A percentile compares a stretch with the other conserved stretches of the same genome.
These are phyloP conservation scores for Fistulinella prunicolor DNA, from an alignment of 768 basidiomycete species.

Conservation along the genomic window DNA sequence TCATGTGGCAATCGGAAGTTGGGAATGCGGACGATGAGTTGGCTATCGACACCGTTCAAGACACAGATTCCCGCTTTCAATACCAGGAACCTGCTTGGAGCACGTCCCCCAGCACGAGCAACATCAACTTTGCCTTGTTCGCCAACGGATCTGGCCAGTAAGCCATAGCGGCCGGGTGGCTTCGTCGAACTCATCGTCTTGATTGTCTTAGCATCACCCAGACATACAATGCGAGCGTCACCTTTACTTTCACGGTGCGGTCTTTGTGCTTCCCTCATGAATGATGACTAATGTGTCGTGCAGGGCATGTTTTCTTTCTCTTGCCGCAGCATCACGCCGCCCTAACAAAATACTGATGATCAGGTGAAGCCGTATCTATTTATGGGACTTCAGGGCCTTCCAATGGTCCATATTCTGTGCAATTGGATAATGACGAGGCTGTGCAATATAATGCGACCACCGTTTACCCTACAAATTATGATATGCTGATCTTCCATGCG, in stretches of 20 bases:
- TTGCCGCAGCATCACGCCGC: background rate
- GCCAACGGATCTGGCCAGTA: slow-evolving; percentile 44
- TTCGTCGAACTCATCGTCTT: background rate
- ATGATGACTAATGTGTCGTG: slow-evolving; percentile 4
- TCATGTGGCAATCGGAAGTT: slow-evolving; percentile 31
- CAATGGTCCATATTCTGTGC: slow-evolving; percentile 34
- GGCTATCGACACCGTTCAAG: slow-evolving; percentile 25
- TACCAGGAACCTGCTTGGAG: slow-evolving; percentile 40
- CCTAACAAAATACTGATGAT: slow-evolving; percentile 2
- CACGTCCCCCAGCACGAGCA: slow-evolving; percentile 20
- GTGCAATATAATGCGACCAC: slow-evolving; percentile 20
- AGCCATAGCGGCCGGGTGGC: slow-evolving; percentile 4
- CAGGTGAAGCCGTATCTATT: slow-evolving; percentile 44
- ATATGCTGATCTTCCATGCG: slow-evolving; percentile 34
- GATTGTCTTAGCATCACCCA: slow-evolving; percentile 32
- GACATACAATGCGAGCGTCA: slow-evolving; percentile 32
- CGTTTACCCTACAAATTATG: slow-evolving; percentile 19
- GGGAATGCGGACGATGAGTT: slow-evolving; percentile 15
- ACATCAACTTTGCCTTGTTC: slow-evolving; percentile 37
- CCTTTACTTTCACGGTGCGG: slow-evolving; percentile 41
- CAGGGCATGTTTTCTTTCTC: slow-evolving; percentile 20
- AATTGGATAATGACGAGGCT: slow-evolving; percentile 34
- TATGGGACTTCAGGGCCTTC: slow-evolving; percentile 42
- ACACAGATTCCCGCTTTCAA: slow-evolving; percentile 39
- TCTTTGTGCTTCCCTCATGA: background rate